phyloP scores from a whole-genome alignment of 306 rosid genomes.

The Fragaria iinumae region DNA sequence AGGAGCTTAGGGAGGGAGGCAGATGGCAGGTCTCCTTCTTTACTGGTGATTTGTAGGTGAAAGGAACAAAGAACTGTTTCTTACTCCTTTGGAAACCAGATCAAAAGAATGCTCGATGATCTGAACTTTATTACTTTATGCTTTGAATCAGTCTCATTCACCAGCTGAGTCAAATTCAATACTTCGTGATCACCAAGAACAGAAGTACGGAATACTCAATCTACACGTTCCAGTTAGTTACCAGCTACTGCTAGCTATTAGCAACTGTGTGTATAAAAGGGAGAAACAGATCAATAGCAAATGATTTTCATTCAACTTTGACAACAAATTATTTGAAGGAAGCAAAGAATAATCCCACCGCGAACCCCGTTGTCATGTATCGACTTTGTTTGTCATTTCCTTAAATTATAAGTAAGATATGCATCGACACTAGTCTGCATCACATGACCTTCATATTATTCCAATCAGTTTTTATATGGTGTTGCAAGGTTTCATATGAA shows the following conservation, averaged over 20 bases:
- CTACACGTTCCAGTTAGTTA: background rate
- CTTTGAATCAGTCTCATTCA: background rate
- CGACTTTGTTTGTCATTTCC: conserved; percentile 26
- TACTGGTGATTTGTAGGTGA: background rate
- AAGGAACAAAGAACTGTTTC: background rate
- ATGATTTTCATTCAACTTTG: background rate
- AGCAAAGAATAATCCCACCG: conserved; percentile 9
- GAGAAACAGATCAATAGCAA: background rate
- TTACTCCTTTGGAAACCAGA: background rate
- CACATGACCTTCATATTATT: background rate
- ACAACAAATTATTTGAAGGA: background rate
- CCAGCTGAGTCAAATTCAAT: background rate
- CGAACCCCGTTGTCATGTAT: background rate
- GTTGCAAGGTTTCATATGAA: too few species aligned
- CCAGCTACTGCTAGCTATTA: background rate
- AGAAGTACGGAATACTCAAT: background rate
- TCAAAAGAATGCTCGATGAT: background rate
- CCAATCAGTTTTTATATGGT: background rate
- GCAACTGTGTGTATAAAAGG: background rate
- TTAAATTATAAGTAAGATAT: conserved; percentile 14
- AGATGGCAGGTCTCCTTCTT: background rate
- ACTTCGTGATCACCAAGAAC: conserved; percentile 6
- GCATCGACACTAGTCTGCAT: conserved; percentile 8
- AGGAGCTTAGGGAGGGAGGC: too few species aligned
- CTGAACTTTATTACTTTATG: background rate